Evolutionary conservation across 148 eudicot genomes (phyloP).

Genomic region (Fallopia convolvulus): DNA sequence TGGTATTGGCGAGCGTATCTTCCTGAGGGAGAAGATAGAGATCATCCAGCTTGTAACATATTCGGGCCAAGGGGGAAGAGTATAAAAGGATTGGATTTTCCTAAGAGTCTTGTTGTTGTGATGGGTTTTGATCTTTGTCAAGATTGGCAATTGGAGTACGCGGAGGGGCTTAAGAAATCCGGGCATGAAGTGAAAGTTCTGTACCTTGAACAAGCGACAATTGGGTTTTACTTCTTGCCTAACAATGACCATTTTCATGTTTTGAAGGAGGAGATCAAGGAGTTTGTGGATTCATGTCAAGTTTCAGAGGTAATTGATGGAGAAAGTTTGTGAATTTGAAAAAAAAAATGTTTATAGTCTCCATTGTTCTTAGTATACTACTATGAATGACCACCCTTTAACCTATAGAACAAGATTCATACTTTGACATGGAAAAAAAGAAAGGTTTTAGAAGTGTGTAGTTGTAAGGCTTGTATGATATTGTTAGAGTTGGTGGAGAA

Average conservation of each 20-base stretch:
- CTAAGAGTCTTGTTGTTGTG: slow-evolving; percentile 15
- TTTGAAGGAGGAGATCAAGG: slow-evolving; percentile 12
- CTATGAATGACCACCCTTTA: slow-evolving; percentile 9
- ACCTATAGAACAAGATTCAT: slow-evolving; percentile 11
- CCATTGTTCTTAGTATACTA: neutral
- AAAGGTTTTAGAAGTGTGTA: slow-evolving; percentile 1
- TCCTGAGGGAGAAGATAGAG: slow-evolving; percentile 14
- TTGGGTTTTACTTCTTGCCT: slow-evolving; percentile 15
- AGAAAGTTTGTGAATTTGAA: neutral
- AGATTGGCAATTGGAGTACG: slow-evolving; percentile 15
- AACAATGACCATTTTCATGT: slow-evolving; percentile 13
- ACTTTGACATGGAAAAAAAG: slow-evolving; percentile 1
- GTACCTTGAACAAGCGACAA: slow-evolving; percentile 10
- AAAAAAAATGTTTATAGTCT: neutral
- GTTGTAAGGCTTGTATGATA: slow-evolving; percentile 8
- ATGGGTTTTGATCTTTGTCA: slow-evolving; percentile 10
- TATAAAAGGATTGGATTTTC: slow-evolving; percentile 3
- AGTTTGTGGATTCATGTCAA: neutral
- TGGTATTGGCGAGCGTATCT: slow-evolving; percentile 17
- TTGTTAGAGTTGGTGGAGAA: neutral
- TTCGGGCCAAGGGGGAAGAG: slow-evolving; percentile 9
- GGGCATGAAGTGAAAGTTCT: slow-evolving; percentile 10
- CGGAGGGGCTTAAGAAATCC: slow-evolving; percentile 8
- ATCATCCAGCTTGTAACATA: slow-evolving; percentile 15
- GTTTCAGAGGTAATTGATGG: neutral